Percentiles rank a stretch among this genome's conserved stretches.
Evolutionary conservation across 177 flowering plant genomes (phyloP).

Genomic region (Vitis hybrid): DNA sequence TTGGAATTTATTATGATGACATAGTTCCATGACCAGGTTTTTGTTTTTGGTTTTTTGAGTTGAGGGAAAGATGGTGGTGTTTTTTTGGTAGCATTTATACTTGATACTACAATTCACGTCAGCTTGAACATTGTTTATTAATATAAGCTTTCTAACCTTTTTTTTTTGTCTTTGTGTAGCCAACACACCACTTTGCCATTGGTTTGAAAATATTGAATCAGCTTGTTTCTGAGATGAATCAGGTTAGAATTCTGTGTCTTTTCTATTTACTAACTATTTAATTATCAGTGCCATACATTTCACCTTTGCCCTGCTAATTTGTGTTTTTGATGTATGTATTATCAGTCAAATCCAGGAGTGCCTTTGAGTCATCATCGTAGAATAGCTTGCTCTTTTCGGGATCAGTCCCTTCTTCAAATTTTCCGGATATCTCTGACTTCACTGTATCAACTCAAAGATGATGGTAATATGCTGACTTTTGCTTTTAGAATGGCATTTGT

Average conservation of each 20-base stretch:
- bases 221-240: constrained; percentile 68
- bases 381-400: constrained; percentile 11
- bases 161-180: constrained; percentile 37
- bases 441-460: constrained; percentile 9
- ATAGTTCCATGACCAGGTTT: neutral
- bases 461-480: constrained; percentile 8
- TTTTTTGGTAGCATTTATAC: neutral
- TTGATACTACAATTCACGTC: neutral
- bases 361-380: constrained; percentile 8
- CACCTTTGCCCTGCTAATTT: neutral
- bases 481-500: neutral
- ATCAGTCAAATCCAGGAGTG: constrained; percentile 9
- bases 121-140: neutral
- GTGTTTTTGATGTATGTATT: neutral
- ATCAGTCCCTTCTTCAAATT: constrained; percentile 11
- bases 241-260: constrained; percentile 31
- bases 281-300: neutral
- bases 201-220: constrained; percentile 68
- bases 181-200: constrained; percentile 54
- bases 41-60: neutral
- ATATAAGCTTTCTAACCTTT: neutral
- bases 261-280: neutral
- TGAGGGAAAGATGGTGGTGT: too few relatives aligned
- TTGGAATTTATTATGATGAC: neutral
- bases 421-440: constrained; percentile 13